Conservation (phyloP, 1,139 yeast genomes). For the Suhomyces terraborum region DNA sequence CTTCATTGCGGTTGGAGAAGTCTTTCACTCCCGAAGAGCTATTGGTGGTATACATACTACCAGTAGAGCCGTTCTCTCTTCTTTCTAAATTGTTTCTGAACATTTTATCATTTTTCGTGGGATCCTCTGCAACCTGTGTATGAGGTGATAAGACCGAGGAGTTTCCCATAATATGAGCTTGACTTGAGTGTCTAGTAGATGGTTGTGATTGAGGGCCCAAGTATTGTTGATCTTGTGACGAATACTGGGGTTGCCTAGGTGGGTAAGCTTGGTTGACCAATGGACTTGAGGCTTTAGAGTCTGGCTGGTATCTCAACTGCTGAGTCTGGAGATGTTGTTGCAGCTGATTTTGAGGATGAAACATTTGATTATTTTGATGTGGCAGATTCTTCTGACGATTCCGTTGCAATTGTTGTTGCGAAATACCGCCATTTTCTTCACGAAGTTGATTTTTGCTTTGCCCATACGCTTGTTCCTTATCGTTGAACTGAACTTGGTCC, state of each 20-base stretch:
- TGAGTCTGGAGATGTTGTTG: constrained; percentile 6
- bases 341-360: constrained; percentile 7
- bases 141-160: constrained; percentile 7
- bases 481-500: background rate
- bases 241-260: constrained; percentile 6
- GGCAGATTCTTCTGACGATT: constrained; percentile 1
- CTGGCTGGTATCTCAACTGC: constrained; percentile 6
- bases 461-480: background rate
- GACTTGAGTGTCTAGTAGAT: background rate
- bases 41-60: constrained; percentile 5
- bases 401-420: background rate
- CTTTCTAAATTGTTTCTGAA: constrained; percentile 3
- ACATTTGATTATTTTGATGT: constrained; percentile 3
- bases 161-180: background rate
- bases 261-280: constrained; percentile 1
- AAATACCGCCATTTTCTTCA: background rate
- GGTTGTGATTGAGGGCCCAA: background rate
- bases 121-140: constrained; percentile 5
- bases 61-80: constrained; percentile 6
- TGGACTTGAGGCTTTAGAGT: constrained; percentile 7
- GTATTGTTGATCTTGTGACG: constrained; percentile 1
- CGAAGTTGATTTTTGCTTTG: background rate
- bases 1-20: background rate
- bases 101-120: background rate
- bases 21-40: constrained; percentile 5